Base-by-base conservation (phyloP, 164 flowering plant species). In the Tetracentron sinense region DNA sequence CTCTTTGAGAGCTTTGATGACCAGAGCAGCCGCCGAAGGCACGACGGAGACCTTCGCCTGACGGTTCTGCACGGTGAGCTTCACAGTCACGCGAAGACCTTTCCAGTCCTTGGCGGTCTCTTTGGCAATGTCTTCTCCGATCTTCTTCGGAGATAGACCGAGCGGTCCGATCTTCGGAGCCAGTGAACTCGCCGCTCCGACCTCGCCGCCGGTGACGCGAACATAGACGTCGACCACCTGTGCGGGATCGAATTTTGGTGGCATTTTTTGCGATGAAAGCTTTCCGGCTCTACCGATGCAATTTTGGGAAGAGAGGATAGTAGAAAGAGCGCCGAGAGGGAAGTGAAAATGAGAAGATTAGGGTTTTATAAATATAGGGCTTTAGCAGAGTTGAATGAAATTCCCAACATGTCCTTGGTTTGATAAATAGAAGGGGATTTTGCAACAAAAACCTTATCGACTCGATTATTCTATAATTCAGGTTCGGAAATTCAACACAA, bases 31-130 rank as follows among this genome's bases (percentile, higher is more conserved):
- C 3, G 89, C 89, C n/a, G 87, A 82, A 1, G 87, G 89, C 1
- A 84, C 89, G 46, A 84, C 92, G 17, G 82, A 51, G 50, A 86
- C 92, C 75, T 86, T 86, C 12, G 89, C 87, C 65, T 86, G 86
- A 4, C 89, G 81, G 56, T 86, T 86, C 73, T 86, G 92, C 12
- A 86, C 89, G 15, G 92, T 84, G 48, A 84, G 87, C 72, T 86
- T 86, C 54, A 86, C 92, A 16, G 87, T 86, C 29, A 86, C 92
- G 0, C 92, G 78, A 20, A 86, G 84, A 42, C 92, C 92, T 85
- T 86, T 86, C 92, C 92, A 86, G 72, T 86, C 92, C 75, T 84
- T 84, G 16, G 91, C 89, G 1, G 89, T 84, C 71, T 84, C 89
- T 54, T 86, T 84, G 56, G 92, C 87, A 22, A 84, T 86, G 70